These are phyloP conservation scores for Phytophthora citricola DNA, from an alignment of 352 stramenopile species.

Conservation along the genomic window DNA sequence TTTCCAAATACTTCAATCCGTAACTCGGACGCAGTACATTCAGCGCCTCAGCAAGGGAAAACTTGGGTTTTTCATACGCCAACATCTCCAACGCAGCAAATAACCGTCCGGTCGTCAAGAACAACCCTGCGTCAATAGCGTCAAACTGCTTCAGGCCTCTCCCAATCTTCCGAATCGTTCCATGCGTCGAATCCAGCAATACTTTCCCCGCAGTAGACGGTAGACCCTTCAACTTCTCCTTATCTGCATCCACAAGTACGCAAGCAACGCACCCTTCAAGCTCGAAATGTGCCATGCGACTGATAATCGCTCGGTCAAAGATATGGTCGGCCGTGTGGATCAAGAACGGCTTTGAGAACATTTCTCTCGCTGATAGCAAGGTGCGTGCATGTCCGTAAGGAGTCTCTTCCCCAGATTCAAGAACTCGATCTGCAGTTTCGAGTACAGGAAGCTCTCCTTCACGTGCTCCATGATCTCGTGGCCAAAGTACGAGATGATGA, in stretches of 20 bases:
- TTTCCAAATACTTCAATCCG: constrained; percentile 76
- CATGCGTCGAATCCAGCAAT: constrained; percentile 49
- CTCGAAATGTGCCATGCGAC: constrained; percentile 73
- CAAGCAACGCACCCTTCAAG: constrained; percentile 76
- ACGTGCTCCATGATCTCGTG: constrained; percentile 85
- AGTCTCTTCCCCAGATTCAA: constrained; percentile 82
- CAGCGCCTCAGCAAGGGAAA: constrained; percentile 83
- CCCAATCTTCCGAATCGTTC: constrained; percentile 71
- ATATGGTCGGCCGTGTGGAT: constrained; percentile 90
- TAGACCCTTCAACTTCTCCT: constrained; percentile 60
- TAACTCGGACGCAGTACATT: constrained; percentile 84
- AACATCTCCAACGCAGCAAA: constrained; percentile 87
- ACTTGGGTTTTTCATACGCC: constrained; percentile 85
- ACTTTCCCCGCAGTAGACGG: constrained; percentile 78
- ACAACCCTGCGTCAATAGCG: constrained; percentile 79
- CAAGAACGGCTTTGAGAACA: constrained; percentile 84
- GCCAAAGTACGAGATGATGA: constrained; percentile 86
- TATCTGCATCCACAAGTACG: constrained; percentile 77
- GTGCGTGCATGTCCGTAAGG: constrained; percentile 77
- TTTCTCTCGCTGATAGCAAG: constrained; percentile 74
- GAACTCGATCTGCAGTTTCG: constrained; percentile 86
- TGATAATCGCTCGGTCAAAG: constrained; percentile 81
- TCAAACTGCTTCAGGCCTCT: constrained; percentile 77
- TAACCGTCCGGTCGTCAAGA: constrained; percentile 70
- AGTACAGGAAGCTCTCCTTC: constrained; percentile 75